Percentiles rank a stretch among this genome's conserved stretches.
Evolutionary conservation across 306 rosid species (phyloP).

Genomic region (Comarum palustre): DNA sequence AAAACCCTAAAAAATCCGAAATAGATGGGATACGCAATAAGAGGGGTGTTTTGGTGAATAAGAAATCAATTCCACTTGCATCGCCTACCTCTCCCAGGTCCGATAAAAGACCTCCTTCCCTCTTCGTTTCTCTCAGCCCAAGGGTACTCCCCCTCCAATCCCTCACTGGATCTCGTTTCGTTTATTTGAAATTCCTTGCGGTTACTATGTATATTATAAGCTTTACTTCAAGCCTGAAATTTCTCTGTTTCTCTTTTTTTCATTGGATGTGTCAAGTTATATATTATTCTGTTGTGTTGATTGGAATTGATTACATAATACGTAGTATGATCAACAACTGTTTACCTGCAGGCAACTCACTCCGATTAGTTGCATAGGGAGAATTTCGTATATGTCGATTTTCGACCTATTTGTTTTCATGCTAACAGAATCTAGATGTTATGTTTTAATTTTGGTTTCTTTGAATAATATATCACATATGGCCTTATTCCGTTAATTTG

Average conservation of each 20-base stretch:
- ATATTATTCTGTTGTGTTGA: slow-evolving; percentile 6
- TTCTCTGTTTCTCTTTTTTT: neutral
- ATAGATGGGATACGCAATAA: too few species aligned
- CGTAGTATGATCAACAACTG: neutral
- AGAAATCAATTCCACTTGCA: too few species aligned
- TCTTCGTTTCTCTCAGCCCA: neutral
- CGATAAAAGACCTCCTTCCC: neutral
- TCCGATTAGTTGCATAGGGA: neutral
- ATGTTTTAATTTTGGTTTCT: slow-evolving; percentile 5
- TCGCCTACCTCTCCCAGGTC: slow-evolving; percentile 5
- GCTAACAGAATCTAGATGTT: too few species aligned
- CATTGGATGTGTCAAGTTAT: neutral
- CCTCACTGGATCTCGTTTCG: slow-evolving; percentile 27
- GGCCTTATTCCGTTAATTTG: neutral
- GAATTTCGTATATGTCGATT: neutral
- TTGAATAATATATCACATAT: neutral
- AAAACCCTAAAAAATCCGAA: too few species aligned
- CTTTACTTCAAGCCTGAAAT: neutral
- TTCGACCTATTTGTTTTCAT: too few species aligned
- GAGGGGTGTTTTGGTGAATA: too few species aligned
- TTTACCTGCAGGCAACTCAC: neutral
- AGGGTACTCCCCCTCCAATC: neutral
- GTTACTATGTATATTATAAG: neutral
- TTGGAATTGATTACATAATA: slow-evolving; percentile 1
- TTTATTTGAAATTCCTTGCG: too few species aligned